phyloP scores from a whole-genome alignment of 2,329 filamentous ascomycete genomes.

The Fusarium siculi region DNA sequence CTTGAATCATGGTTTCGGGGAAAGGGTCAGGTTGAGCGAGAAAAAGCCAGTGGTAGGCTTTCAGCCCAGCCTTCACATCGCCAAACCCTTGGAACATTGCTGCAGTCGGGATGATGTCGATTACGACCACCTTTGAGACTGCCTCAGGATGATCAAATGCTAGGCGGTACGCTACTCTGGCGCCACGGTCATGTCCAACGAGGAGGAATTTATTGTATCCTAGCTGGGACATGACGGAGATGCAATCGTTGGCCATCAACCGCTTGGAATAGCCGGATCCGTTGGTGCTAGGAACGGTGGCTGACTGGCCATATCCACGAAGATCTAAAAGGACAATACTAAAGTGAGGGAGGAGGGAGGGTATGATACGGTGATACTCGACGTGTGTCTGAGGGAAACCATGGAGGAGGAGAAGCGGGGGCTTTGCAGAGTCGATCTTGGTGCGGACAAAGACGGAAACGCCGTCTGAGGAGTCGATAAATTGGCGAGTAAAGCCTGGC shows the following conservation, averaged over 20 bases:
- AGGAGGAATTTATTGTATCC: fast-evolving
- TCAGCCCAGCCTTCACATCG: not conserved
- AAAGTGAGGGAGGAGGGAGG: fast-evolving
- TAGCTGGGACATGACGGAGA: not conserved
- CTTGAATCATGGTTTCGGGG: fast-evolving
- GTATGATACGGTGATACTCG: not conserved
- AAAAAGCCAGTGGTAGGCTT: not conserved
- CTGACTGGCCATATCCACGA: not conserved
- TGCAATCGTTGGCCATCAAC: not conserved
- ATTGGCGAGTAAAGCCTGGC: not conserved
- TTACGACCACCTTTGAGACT: fast-evolving
- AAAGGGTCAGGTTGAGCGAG: not conserved
- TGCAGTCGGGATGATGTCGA: not conserved
- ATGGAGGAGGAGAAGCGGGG: fast-evolving
- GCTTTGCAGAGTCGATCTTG: fast-evolving
- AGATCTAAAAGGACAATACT: fast-evolving
- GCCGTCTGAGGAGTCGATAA: fast-evolving
- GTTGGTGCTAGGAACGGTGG: fast-evolving
- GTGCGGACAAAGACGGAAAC: not conserved
- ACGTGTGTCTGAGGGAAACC: not conserved
- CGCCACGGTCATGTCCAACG: not conserved
- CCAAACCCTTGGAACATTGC: not conserved
- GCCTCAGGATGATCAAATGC: fast-evolving
- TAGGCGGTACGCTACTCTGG: fast-evolving
- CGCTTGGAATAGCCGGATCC: not conserved